Percentiles rank a stretch among this genome's conserved stretches.
Conservation (phyloP, 805 yeast species). For the Saturnispora ahearnii region DNA sequence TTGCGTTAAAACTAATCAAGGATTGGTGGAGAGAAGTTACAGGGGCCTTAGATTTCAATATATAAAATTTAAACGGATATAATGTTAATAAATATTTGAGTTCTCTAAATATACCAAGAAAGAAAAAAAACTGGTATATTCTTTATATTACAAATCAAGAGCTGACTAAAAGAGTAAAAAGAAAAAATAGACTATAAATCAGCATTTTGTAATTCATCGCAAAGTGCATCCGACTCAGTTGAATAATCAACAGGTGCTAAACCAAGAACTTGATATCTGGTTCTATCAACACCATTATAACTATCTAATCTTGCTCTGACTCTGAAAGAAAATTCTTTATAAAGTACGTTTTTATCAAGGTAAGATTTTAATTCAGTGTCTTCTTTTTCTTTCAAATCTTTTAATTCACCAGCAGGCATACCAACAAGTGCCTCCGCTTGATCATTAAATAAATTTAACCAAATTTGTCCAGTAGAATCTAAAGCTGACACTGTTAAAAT, state of each 20-base stretch:
- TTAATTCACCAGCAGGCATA: slow-evolving; percentile 52
- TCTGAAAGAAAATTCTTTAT: slow-evolving; percentile 67
- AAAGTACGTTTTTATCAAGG: slow-evolving; percentile 32
- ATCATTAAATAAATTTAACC: slow-evolving; percentile 84
- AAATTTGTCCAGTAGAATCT: slow-evolving; percentile 75
- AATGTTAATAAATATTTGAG: background rate
- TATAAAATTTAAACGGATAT: slow-evolving; percentile 1
- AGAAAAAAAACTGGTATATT: background rate
- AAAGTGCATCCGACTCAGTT: slow-evolving; percentile 53
- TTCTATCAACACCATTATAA: slow-evolving; percentile 69
- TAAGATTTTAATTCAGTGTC: slow-evolving; percentile 27
- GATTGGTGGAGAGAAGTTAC: slow-evolving; percentile 59
- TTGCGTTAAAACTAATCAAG: slow-evolving; percentile 45
- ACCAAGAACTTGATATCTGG: slow-evolving; percentile 61
- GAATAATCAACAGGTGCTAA: slow-evolving; percentile 45
- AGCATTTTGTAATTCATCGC: slow-evolving; percentile 34
- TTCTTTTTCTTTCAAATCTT: slow-evolving; percentile 40
- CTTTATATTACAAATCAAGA: background rate
- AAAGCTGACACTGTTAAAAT: slow-evolving; percentile 66
- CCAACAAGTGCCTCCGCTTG: slow-evolving; percentile 62
- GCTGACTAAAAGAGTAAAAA: background rate
- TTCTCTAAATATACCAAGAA: too few species aligned
- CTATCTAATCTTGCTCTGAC: slow-evolving; percentile 75
- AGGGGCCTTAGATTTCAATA: slow-evolving; percentile 39
- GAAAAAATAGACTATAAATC: slow-evolving; percentile 16